Evolutionary conservation across 139 green algal species (phyloP), one percentile per base, ranked within the genome.

Genomic region (Diplosphaera chodatii): DNA sequence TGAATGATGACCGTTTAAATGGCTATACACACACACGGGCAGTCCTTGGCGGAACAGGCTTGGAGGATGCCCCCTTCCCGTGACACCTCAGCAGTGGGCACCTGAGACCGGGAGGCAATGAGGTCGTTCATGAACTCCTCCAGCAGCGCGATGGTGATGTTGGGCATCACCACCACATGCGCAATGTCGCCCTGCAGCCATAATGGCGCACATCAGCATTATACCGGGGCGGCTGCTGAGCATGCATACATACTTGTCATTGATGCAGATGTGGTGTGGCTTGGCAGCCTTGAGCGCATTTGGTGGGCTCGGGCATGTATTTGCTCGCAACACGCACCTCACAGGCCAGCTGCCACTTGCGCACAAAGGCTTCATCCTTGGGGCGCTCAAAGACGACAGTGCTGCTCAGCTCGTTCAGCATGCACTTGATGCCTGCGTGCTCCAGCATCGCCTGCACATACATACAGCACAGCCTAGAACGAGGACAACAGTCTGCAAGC

Each of bases 101-200:
- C n/a, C n/a, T n/a, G n/a, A n/a, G 25, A 56, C 37, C 74, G 71
- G 40, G 59, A 85, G 55, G 76, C 77, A 41, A 93, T 74, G 30
- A 95, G 82, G 72, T 92, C 88, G 55, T 78, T 32, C 20, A 98
- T 89, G 83, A 98, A 98, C 8, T 77, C 67, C 76, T 98, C 88
- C 66, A 98, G 82, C 87, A 97, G 97, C 40, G 88, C 80, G 16
- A 94, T 74, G 4, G 77, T 88, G 64, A 98, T 91, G 84, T 96
- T 98, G 67, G 93, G 94, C 94, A 98, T 98, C 15, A 98, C 94
- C 27, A 98, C 93, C 31, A 97, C 94, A 73, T 98, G 94, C 25
- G 94, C 94, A 55, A 98, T 96, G 74, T 94, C 84, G 15, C 82
- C 89, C 88, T 78, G 63, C 56, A 65, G 56, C n/a, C n/a, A n/a